phyloP scores from a whole-genome alignment of 495 filamentous ascomycete species.

The Penicillium robsamsonii region DNA sequence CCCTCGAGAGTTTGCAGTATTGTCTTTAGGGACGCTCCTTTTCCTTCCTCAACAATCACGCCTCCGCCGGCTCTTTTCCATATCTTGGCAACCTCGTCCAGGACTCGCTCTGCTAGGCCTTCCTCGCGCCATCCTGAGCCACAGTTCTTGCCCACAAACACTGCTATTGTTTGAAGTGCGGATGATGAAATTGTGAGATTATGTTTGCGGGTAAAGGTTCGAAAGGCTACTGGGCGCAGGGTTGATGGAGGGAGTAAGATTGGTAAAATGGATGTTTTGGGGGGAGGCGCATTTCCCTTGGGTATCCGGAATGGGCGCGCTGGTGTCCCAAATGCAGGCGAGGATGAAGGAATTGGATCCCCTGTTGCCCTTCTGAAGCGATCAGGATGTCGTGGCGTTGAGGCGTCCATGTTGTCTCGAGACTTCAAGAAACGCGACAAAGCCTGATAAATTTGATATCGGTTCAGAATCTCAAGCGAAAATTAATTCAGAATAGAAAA shows the following conservation, averaged over 20 bases:
- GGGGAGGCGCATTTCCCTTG: slow-evolving; percentile 43
- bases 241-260: slow-evolving; percentile 85
- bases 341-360: slow-evolving; percentile 78
- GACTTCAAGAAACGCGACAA: background rate
- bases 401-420: slow-evolving; percentile 24
- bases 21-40: slow-evolving; percentile 66
- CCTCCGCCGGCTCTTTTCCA: slow-evolving; percentile 85
- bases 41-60: slow-evolving; percentile 84
- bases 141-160: slow-evolving; percentile 88
- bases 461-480: background rate
- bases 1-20: slow-evolving; percentile 81
- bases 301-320: slow-evolving; percentile 60
- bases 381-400: slow-evolving; percentile 30
- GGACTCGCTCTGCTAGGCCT: slow-evolving; percentile 83
- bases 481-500: background rate
- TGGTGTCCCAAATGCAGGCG: slow-evolving; percentile 84
- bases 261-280: slow-evolving; percentile 76
- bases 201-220: slow-evolving; percentile 96
- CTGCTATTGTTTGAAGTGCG: slow-evolving; percentile 76
- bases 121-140: slow-evolving; percentile 96
- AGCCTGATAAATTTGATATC: background rate
- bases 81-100: slow-evolving; percentile 83
- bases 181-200: slow-evolving; percentile 89
- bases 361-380: slow-evolving; percentile 30
- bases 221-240: slow-evolving; percentile 86